A percentile compares a stretch with the other conserved stretches of the same genome.
Conservation (phyloP, 1,284 basidiomycete genomes). For the Meripilus lineatus region DNA sequence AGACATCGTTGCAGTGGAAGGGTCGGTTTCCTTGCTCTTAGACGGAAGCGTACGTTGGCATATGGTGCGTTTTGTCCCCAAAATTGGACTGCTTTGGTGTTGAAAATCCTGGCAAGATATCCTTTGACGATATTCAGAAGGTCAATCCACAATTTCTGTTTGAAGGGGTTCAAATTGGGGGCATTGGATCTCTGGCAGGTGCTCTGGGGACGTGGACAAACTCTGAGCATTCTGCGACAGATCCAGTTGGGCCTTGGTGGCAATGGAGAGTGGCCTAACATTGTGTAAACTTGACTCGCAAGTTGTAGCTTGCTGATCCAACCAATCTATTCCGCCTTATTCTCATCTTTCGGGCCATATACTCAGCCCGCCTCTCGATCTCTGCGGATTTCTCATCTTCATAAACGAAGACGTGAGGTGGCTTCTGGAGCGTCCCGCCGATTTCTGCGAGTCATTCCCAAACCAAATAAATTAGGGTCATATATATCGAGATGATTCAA, state of each 20-base stretch:
- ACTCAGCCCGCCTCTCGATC: too few relatives aligned
- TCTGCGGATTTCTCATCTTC: too few relatives aligned
- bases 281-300: not conserved
- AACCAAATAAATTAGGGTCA: too few relatives aligned
- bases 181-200: constrained; percentile 4
- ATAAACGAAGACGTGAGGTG: too few relatives aligned
- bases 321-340: too few relatives aligned
- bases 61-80: constrained; percentile 3
- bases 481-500: too few relatives aligned
- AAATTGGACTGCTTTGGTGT: too few relatives aligned
- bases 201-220: constrained; percentile 2
- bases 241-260: constrained; percentile 6
- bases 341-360: too few relatives aligned
- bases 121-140: not conserved
- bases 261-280: constrained; percentile 6
- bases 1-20: constrained; percentile 2
- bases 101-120: not conserved
- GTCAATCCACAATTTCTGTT: not conserved
- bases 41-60: constrained; percentile 5
- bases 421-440: too few relatives aligned
- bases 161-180: constrained; percentile 6
- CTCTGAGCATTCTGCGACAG: not conserved
- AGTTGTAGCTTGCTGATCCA: too few relatives aligned
- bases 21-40: constrained; percentile 1
- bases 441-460: too few relatives aligned